Percentiles rank a stretch among this genome's conserved stretches.
Evolutionary conservation across 2,329 filamentous ascomycete species (phyloP).

Genomic region (Emergomyces pasteurianus): DNA sequence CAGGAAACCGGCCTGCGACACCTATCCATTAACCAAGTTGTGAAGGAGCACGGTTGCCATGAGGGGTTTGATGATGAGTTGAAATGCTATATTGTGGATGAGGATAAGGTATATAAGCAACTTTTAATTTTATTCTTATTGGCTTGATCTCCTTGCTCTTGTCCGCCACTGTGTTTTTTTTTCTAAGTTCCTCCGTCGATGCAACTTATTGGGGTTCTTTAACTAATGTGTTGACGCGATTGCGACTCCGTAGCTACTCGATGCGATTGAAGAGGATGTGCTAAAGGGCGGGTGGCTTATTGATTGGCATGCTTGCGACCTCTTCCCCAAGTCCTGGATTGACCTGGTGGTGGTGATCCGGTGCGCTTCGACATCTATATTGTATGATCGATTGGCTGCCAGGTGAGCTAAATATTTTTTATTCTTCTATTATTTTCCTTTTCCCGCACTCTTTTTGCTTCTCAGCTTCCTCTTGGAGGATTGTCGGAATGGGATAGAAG

Average conservation of each 20-base stretch:
- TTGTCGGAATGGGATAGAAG: neutral
- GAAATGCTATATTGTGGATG: conserved; percentile 85
- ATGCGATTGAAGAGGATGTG: conserved; percentile 74
- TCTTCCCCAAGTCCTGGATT: conserved; percentile 88
- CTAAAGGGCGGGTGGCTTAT: conserved; percentile 73
- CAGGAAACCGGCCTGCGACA: conserved; percentile 66
- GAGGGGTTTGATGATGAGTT: conserved; percentile 79
- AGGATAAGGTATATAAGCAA: conserved; percentile 61
- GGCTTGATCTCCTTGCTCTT: too few relatives aligned
- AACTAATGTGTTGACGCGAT: neutral
- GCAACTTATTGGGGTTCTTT: neutral
- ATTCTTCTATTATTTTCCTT: neutral
- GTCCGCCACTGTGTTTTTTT: neutral
- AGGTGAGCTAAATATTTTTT: conserved; percentile 44
- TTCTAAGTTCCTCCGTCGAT: neutral
- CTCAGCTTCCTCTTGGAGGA: neutral
- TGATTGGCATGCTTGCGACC: conserved; percentile 95
- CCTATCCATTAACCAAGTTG: conserved; percentile 78
- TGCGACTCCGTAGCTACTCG: conserved; percentile 49
- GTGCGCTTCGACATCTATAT: conserved; percentile 58
- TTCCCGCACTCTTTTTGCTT: neutral
- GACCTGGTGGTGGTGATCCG: conserved; percentile 88
- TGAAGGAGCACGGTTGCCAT: conserved; percentile 77
- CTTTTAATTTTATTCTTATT: neutral
- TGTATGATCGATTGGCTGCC: conserved; percentile 72